Conservation (phyloP, 805 yeast genomes). For the Kodamaea laetipori region DNA sequence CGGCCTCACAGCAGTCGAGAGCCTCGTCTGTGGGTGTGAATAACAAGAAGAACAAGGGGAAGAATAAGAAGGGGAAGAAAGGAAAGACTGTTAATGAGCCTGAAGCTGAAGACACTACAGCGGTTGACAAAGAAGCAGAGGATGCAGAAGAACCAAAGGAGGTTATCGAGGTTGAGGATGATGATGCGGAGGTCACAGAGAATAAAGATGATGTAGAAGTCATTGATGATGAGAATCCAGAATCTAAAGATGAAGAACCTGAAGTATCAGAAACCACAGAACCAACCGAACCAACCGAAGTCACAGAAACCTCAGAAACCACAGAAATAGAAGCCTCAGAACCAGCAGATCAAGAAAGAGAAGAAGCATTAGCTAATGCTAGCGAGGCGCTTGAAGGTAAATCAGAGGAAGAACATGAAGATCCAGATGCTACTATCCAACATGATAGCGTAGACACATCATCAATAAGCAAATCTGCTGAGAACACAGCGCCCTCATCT, state of each 20-base stretch:
- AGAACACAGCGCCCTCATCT: constrained; percentile 2
- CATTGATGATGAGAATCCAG: neutral
- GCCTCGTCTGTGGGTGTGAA: neutral
- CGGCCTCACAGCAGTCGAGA: constrained; percentile 12
- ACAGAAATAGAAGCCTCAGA: constrained; percentile 1
- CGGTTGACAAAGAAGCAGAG: constrained; percentile 10
- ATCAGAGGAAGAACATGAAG: neutral
- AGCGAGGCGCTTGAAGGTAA: constrained; percentile 5
- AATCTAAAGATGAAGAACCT: constrained; percentile 3
- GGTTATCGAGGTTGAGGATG: neutral
- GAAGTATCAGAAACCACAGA: neutral
- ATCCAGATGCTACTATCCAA: constrained; percentile 1
- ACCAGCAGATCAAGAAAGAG: neutral
- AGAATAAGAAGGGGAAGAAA: constrained; percentile 1
- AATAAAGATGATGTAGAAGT: neutral
- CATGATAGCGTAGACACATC: constrained; percentile 9
- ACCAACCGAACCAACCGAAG: neutral
- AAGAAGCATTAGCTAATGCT: constrained; percentile 3
- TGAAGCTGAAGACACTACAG: constrained; percentile 13
- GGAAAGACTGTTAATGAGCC: constrained; percentile 1
- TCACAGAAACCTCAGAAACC: neutral
- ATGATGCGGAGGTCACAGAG: neutral
- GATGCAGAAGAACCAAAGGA: neutral
- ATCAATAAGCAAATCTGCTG: constrained; percentile 3
- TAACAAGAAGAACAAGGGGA: neutral